phyloP scores from a whole-genome alignment of 2,329 filamentous ascomycete species.

The Colletotrichum camelliae region DNA sequence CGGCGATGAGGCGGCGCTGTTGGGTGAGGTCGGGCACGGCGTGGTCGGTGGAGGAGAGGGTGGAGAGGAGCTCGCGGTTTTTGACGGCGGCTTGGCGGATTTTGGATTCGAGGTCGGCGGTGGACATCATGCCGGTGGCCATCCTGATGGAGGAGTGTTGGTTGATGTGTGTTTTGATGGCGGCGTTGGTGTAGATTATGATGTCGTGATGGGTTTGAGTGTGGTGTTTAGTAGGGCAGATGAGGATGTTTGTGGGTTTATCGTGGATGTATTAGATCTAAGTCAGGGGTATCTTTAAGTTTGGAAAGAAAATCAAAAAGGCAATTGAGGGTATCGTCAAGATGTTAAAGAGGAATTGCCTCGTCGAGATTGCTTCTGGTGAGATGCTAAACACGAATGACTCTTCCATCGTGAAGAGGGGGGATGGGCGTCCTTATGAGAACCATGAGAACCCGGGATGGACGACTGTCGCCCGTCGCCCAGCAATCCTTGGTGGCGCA shows the following conservation, averaged over 20 bases:
- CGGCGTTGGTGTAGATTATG: neutral
- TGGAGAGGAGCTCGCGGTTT: slow-evolving; percentile 49
- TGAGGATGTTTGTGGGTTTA: neutral
- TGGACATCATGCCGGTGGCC: neutral
- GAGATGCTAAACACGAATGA: neutral
- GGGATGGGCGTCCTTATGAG: neutral
- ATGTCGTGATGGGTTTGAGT: neutral
- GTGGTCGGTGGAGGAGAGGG: slow-evolving; percentile 54
- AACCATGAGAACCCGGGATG: neutral
- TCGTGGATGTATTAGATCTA: neutral
- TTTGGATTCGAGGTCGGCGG: slow-evolving; percentile 32
- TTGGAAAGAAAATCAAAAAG: too few relatives aligned
- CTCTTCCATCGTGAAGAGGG: neutral
- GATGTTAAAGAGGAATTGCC: too few relatives aligned
- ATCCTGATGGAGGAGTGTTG: neutral
- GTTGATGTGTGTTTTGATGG: neutral
- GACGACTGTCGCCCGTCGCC: neutral
- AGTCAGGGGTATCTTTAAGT: neutral
- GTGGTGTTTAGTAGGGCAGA: accelerated
- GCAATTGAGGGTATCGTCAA: neutral
- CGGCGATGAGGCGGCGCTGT: slow-evolving; percentile 48
- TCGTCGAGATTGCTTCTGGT: neutral
- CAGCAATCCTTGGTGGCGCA: slow-evolving; percentile 3
- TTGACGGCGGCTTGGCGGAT: slow-evolving; percentile 44
- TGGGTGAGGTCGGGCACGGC: slow-evolving; percentile 50